These are phyloP conservation scores for Magnolia sinica DNA, from an alignment of 164 flowering plant species.

Conservation along the genomic window DNA sequence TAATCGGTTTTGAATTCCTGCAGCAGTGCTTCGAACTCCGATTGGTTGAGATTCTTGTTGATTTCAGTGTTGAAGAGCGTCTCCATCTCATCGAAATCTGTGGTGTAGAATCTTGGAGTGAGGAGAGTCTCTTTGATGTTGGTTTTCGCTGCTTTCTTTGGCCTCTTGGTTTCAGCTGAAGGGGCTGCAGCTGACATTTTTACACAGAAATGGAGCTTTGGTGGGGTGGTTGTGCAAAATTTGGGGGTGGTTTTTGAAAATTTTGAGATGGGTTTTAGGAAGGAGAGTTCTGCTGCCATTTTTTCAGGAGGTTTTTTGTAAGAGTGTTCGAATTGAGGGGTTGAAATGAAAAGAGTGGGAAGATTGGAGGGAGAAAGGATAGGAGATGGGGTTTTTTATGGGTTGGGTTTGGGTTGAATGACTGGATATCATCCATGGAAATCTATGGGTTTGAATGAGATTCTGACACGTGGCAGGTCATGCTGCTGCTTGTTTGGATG, in stretches of 20 bases:
- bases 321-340: background rate
- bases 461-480: constrained; percentile 53
- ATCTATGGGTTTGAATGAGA: constrained; percentile 38
- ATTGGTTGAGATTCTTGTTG: constrained; percentile 77
- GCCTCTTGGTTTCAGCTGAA: constrained; percentile 18
- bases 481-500: background rate
- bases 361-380: constrained; percentile 16
- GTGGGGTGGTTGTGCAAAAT: constrained; percentile 17
- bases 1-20: constrained; percentile 97
- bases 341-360: background rate
- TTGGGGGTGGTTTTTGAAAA: constrained; percentile 30
- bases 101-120: constrained; percentile 95
- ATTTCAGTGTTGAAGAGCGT: constrained; percentile 84
- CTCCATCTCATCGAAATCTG: constrained; percentile 98
- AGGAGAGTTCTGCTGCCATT: constrained; percentile 76
- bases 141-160: constrained; percentile 41
- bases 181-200: constrained; percentile 55
- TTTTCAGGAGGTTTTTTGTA: background rate
- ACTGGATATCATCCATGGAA: constrained; percentile 67
- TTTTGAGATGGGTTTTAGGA: constrained; percentile 71
- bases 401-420: constrained; percentile 17
- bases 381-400: constrained; percentile 11
- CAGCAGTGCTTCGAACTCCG: constrained; percentile 80
- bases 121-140: constrained; percentile 77
- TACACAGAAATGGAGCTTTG: constrained; percentile 14